Evolutionary conservation across 768 basidiomycete genomes (phyloP), one percentile per base, ranked within the genome.

Genomic region (Ramaria rubella): DNA sequence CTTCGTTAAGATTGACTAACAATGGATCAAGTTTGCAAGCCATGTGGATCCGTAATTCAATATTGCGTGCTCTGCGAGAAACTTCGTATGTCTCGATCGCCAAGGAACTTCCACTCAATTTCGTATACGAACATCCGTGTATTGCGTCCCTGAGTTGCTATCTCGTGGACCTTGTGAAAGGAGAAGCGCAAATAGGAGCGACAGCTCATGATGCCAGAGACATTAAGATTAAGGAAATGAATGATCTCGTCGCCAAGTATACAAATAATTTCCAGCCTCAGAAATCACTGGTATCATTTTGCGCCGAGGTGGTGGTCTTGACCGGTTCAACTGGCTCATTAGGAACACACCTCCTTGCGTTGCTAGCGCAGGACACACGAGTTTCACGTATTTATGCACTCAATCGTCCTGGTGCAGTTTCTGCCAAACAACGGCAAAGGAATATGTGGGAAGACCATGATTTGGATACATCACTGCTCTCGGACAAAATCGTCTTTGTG

Each of bases 271-370:
- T 55, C 34, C 58, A 43, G 5, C 30, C 36, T 11, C 44, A 36
- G 29, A 40, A 24, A 61, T 63, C 21, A 23, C 43, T 30, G 49
- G 43, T 17, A 12, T 5, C 19, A 23, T 17, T 14, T 17, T 3
- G n/a, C 36, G 7, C 6, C 36, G 65, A 69, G 30, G 67, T 62
- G 26, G 64, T 75, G 0, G 59, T 75, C 14, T 34, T 75, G 19
- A 75, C 73, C 0, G 73, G 74, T 0, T 68, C 62, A 19, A 75
- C 73, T 3, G 73, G 73, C 2, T 63, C 62, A 11, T 61, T 76
- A 8, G 74, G 74, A 0, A 67, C 64, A 6, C 64, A 72, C 45
- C 48, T 74, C 2, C 63, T 76, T 7, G 69, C 63, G n/a, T 48
- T 58, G 4, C 63, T 74, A 12, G 45, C 73, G 5, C 49, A 57